These are phyloP conservation scores for Carex myosuroides DNA, from an alignment of 176 grass and related monocot genomes.

Conservation along the genomic window DNA sequence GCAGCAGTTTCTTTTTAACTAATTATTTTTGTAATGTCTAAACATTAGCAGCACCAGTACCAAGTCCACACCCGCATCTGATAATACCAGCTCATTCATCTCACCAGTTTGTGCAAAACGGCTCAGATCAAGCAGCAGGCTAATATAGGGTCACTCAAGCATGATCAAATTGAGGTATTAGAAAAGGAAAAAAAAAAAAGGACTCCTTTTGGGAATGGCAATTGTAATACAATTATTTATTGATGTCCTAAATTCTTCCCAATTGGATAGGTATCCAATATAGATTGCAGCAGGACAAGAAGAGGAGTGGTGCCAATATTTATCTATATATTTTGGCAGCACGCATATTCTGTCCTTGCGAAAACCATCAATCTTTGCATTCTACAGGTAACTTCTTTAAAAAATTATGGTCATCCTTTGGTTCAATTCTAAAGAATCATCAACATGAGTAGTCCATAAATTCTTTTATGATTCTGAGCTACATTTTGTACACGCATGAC, in stretches of 20 bases:
- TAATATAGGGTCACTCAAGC: constrained; percentile 36
- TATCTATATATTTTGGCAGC: constrained; percentile 30
- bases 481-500: neutral
- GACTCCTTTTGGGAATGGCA: neutral
- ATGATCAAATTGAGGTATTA: constrained; percentile 17
- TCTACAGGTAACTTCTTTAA: constrained; percentile 51
- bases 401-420: neutral
- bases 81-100: constrained; percentile 56
- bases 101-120: constrained; percentile 57
- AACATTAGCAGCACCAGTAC: constrained; percentile 43
- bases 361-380: constrained; percentile 69
- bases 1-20: neutral
- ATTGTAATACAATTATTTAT: neutral
- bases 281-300: constrained; percentile 88
- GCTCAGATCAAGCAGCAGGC: constrained; percentile 83
- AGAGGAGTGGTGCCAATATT: constrained; percentile 51
- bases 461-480: neutral
- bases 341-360: constrained; percentile 58
- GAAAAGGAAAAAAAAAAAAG: neutral
- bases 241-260: neutral
- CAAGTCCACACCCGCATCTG: constrained; percentile 44
- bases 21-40: neutral
- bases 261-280: constrained; percentile 51
- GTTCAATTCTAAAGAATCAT: neutral
- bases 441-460: neutral